A percentile compares a stretch with the other conserved stretches of the same genome.
Conservation (phyloP, 352 stramenopile species). For the Pythium volutum region DNA sequence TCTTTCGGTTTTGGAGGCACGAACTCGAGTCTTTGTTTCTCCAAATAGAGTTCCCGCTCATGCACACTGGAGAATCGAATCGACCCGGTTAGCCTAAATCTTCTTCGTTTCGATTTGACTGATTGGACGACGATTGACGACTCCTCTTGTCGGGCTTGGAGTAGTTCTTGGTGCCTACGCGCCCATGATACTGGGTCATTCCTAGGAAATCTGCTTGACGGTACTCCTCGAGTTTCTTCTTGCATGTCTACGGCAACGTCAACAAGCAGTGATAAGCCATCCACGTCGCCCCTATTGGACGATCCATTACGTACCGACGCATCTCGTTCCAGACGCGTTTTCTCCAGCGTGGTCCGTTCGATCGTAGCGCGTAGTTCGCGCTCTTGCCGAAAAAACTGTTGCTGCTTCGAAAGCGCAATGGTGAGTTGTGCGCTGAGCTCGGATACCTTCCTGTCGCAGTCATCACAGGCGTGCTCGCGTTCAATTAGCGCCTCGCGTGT, state of each 20-base stretch:
- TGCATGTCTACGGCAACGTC: conserved; percentile 3
- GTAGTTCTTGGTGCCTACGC: background rate
- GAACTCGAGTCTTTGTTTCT: conserved; percentile 88
- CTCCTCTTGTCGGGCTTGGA: conserved; percentile 13
- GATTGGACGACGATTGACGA: conserved; percentile 4
- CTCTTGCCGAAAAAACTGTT: conserved; percentile 71
- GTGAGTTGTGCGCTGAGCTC: conserved; percentile 68
- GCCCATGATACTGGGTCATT: conserved; percentile 12
- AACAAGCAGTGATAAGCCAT: background rate
- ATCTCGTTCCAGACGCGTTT: conserved; percentile 63
- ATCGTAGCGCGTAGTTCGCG: conserved; percentile 56
- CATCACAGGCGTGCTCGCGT: conserved; percentile 60
- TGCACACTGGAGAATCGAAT: background rate
- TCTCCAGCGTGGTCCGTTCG: conserved; percentile 60
- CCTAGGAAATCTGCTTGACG: conserved; percentile 26
- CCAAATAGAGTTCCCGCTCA: conserved; percentile 40
- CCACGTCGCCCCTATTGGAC: background rate
- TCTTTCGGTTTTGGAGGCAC: conserved; percentile 98
- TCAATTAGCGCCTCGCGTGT: conserved; percentile 53
- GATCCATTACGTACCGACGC: conserved; percentile 29
- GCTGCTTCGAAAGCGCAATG: conserved; percentile 66
- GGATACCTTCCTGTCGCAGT: conserved; percentile 62
- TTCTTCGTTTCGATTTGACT: conserved; percentile 15
- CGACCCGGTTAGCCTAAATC: conserved; percentile 2
- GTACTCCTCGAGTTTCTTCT: conserved; percentile 38